Evolutionary conservation across 108 stramenopile species (phyloP).

Genomic region (Nitzschia inconspicua): DNA sequence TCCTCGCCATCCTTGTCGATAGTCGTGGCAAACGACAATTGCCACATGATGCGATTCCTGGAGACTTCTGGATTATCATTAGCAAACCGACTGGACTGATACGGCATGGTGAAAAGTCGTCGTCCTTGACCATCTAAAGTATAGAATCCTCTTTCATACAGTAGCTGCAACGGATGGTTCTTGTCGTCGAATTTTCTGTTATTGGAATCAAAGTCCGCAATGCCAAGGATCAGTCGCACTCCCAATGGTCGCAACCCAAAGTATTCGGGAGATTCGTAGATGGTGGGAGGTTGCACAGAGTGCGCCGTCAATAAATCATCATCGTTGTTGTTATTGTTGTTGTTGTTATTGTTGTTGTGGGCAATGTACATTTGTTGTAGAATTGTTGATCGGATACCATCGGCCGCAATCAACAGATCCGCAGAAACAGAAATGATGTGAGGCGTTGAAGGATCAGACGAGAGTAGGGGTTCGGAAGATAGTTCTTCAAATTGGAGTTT

Average conservation of each 20-base stretch:
- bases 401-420: slow-evolving; percentile 78
- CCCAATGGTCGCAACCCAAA: slow-evolving; percentile 42
- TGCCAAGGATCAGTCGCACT: slow-evolving; percentile 75
- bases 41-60: slow-evolving; percentile 76
- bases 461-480: too few species aligned
- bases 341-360: not conserved
- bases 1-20: slow-evolving; percentile 11
- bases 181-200: too few species aligned
- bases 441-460: too few species aligned
- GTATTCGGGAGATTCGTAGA: not conserved
- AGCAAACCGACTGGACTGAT: slow-evolving; percentile 49
- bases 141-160: slow-evolving; percentile 84
- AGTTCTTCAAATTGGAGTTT: slow-evolving; percentile 9
- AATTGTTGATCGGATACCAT: slow-evolving; percentile 77
- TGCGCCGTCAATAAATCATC: not conserved
- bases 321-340: not conserved
- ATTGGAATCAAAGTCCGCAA: slow-evolving; percentile 51
- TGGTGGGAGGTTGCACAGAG: not conserved
- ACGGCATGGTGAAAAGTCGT: slow-evolving; percentile 88
- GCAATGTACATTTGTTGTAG: slow-evolving; percentile 26
- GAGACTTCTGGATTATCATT: slow-evolving; percentile 2
- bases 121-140: slow-evolving; percentile 60
- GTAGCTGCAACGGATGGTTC: slow-evolving; percentile 52
- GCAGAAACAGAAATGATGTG: slow-evolving; percentile 27
- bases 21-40: slow-evolving; percentile 59